Evolutionary conservation across 305 asterid species (phyloP), one percentile per base, ranked within the genome.

Genomic region (Fraxinus sp.): DNA sequence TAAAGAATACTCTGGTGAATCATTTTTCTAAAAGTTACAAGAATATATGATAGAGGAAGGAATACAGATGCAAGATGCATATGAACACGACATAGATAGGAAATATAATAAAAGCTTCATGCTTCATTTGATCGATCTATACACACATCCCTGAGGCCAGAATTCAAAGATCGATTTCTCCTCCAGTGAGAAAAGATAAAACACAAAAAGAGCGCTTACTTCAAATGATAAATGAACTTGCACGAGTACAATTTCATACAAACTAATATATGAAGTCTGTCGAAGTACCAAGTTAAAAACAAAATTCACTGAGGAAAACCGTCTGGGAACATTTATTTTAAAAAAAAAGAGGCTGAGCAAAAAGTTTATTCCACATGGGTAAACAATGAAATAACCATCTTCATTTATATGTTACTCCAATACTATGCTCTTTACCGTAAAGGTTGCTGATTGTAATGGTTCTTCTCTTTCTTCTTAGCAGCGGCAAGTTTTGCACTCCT

Each of bases 391-490:
- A 74, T 2, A 30, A 11, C 36, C 35, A 46, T 49, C 57, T 49
- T 0, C 83, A 41, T 64, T 3, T 10, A 20, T 75, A 75, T 18
- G 26, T 11, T 26, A 10, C 39, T 10, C 33, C n/a, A 59, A 64
- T 11, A 20, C n/a, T 44, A 13, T 6, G 35, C 16, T 22, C 82
- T 57, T 88, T 82, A 91, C 88, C 93, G 84, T 35, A 55, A 84
- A 0, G 93, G 97, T 78, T 92, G 97, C 86, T 92, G 94, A 85
- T 91, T 91, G 88, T 91, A 91, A 79, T 91, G 94, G 76, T 78
- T 92, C 88, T 90, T 92, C 90, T 91, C 97, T 82, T 92, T 92
- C 86, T 90, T 92, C 91, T 91, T 92, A 44, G 93, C 91, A 72
- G 94, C 93, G 73, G 92, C 94, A 52, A 92, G 89, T 80, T 52